Conservation (phyloP, 1,284 basidiomycete genomes). For the Apiotrichum sp. region DNA sequence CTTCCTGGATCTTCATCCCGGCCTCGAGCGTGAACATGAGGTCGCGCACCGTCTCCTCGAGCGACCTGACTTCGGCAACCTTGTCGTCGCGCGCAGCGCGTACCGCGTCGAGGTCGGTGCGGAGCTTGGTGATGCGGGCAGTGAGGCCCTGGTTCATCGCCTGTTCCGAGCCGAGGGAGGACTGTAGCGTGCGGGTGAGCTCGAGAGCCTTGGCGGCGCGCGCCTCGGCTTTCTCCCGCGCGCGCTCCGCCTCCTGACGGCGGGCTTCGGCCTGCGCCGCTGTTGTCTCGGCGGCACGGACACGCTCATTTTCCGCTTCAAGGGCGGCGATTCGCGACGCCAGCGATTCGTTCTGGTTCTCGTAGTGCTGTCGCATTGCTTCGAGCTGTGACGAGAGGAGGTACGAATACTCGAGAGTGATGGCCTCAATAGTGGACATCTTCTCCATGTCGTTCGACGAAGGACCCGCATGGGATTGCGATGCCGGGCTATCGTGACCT, state of each 20-base stretch:
- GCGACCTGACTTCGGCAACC: constrained; percentile 29
- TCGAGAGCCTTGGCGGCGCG: constrained; percentile 34
- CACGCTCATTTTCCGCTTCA: constrained; percentile 47
- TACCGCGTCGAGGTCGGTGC: constrained; percentile 21
- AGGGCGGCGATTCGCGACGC: constrained; percentile 51
- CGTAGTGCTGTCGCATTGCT: constrained; percentile 84
- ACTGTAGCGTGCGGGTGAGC: constrained; percentile 32
- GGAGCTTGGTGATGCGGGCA: constrained; percentile 28
- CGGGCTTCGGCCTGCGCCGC: constrained; percentile 53
- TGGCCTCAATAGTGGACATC: constrained; percentile 79
- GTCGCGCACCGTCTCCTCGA: constrained; percentile 46
- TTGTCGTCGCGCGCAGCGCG: constrained; percentile 24
- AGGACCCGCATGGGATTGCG: constrained; percentile 50
- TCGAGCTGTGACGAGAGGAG: constrained; percentile 87
- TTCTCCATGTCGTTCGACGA: constrained; percentile 45
- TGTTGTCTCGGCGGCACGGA: constrained; percentile 50
- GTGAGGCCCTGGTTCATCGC: constrained; percentile 38
- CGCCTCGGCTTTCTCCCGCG: constrained; percentile 48
- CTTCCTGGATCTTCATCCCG: constrained; percentile 33
- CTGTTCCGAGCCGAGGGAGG: constrained; percentile 31
- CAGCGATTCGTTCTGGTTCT: constrained; percentile 53
- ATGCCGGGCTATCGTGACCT: constrained; percentile 51
- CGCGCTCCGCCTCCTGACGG: constrained; percentile 46
- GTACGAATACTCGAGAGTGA: constrained; percentile 94
- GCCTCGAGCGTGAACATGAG: constrained; percentile 45